These are phyloP conservation scores for Akanthomyces dipterigenus DNA, from an alignment of 2,329 filamentous ascomycete genomes.

Conservation along the genomic window DNA sequence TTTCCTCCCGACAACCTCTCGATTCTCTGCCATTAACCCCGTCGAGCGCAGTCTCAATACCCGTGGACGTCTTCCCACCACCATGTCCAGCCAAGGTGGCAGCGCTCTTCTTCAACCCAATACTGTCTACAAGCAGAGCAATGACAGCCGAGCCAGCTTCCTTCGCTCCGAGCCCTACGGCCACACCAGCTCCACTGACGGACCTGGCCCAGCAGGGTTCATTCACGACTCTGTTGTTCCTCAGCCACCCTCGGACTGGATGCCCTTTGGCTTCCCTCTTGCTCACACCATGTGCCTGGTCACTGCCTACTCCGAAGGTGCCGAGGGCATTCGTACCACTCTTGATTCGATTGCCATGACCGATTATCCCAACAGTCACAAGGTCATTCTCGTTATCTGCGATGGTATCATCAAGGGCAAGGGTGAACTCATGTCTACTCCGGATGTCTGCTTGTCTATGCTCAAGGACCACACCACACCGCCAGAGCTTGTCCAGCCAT, in stretches of 20 bases:
- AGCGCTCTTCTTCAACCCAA: constrained; percentile 65
- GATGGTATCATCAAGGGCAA: constrained; percentile 97
- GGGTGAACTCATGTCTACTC: constrained; percentile 79
- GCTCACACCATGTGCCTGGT: constrained; percentile 92
- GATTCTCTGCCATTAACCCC: constrained; percentile 87
- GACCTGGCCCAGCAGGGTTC: constrained; percentile 81
- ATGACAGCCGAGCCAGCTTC: constrained; percentile 59
- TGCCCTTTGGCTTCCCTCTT: constrained; percentile 91
- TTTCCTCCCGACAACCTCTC: constrained; percentile 87
- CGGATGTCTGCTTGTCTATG: constrained; percentile 86
- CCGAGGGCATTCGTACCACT: constrained; percentile 85
- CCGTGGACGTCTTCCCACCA: constrained; percentile 70
- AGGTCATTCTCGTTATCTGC: constrained; percentile 91
- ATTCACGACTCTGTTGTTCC: constrained; percentile 94
- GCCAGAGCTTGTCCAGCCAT: constrained; percentile 76
- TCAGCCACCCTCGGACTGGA: constrained; percentile 93
- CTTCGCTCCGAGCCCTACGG: constrained; percentile 52
- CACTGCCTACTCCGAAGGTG: constrained; percentile 94
- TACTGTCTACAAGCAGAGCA: constrained; percentile 63
- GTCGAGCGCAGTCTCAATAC: constrained; percentile 52
- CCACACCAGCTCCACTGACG: constrained; percentile 52
- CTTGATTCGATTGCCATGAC: constrained; percentile 95
- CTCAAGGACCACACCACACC: constrained; percentile 83
- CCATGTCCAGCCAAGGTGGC: constrained; percentile 76
- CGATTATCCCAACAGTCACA: constrained; percentile 98